Conservation (phyloP, 306 rosid species). For the Arachis stenosperma region DNA sequence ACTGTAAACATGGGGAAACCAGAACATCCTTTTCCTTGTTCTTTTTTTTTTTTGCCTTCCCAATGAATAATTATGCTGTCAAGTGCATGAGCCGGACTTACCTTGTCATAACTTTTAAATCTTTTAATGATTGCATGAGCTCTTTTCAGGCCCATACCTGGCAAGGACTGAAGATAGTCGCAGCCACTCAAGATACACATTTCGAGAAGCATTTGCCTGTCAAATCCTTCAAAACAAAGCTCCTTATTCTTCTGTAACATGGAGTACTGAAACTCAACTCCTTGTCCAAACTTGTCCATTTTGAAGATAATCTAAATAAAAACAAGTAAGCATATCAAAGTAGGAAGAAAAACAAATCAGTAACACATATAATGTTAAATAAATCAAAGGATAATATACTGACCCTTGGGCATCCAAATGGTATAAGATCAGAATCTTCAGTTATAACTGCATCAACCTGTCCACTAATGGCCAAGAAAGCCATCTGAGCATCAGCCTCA, state of each 20-base stretch:
- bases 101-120: slow-evolving; percentile 81
- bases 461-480: slow-evolving; percentile 79
- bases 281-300: slow-evolving; percentile 98
- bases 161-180: slow-evolving; percentile 87
- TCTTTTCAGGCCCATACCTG: slow-evolving; percentile 98
- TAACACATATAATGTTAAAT: slow-evolving; percentile 20
- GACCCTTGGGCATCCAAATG: slow-evolving; percentile 94
- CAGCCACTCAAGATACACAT: slow-evolving; percentile 98
- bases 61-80: slow-evolving; percentile 6
- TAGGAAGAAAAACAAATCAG: slow-evolving; percentile 11
- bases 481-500: slow-evolving; percentile 97
- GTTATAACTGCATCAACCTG: slow-evolving; percentile 91
- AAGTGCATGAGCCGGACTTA: slow-evolving; percentile 38
- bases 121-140: slow-evolving; percentile 80
- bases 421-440: slow-evolving; percentile 95
- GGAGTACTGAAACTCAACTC: slow-evolving; percentile 72
- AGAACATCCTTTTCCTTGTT: slow-evolving; percentile 19
- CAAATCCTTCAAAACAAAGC: slow-evolving; percentile 79
- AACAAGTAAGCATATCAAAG: slow-evolving; percentile 26
- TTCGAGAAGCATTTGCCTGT: slow-evolving; percentile 87
- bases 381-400: slow-evolving; percentile 41
- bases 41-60: neutral
- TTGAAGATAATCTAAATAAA: slow-evolving; percentile 81
- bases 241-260: slow-evolving; percentile 80
- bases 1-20: neutral